Base-by-base conservation (phyloP, 805 yeast genomes). In the Teunomyces pallodes region DNA sequence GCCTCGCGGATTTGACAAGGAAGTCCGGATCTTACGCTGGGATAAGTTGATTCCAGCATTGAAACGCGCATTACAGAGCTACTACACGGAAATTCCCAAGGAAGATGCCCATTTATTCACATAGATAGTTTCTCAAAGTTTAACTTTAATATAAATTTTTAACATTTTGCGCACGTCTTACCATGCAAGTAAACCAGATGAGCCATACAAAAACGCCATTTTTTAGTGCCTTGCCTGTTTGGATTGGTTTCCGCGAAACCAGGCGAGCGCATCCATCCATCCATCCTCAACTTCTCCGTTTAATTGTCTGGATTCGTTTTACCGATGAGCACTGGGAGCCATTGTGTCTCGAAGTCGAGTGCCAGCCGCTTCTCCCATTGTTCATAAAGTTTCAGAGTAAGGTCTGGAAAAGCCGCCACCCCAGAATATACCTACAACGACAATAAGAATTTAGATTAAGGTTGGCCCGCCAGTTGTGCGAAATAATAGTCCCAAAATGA, bases 1-100 rank as follows among this genome's bases (percentile, higher is more conserved):
- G 55, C 88, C 87, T 26, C 70, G 87, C 55, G 86, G 86, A 1
- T 82, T 83, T 62, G 87, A 83, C 58, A 83, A 83, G 63, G 86
- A 82, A 55, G 86, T 83, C 32, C 65, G 87, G 41, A 82, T 83
- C 40, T 62, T 83, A 52, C 72, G 76, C 47, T 83, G 87, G 87
- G 80, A 75, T 44, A 80, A 75, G 51, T 67, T 83, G 46, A 75
- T 72, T 4, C 81, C 84, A 2, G 87, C 87, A 26, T 69, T 83
- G 49, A 74, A 69, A 59, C 74, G 87, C 59, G 88, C 87, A 6
- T 65, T 83, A 49, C 86, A 81, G 62, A 79, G 86, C 59, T 83
- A 83, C 58, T 83, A 81, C 57, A 80, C 80, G 10, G 84, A 80
- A 59, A 72, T 81, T 30, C 85, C 85, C 5, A 54, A 47, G 36